A percentile compares a stretch with the other conserved stretches of the same genome.
phyloP scores from a whole-genome alignment of 768 basidiomycete genomes.

The Phlegmacium glaucopus region DNA sequence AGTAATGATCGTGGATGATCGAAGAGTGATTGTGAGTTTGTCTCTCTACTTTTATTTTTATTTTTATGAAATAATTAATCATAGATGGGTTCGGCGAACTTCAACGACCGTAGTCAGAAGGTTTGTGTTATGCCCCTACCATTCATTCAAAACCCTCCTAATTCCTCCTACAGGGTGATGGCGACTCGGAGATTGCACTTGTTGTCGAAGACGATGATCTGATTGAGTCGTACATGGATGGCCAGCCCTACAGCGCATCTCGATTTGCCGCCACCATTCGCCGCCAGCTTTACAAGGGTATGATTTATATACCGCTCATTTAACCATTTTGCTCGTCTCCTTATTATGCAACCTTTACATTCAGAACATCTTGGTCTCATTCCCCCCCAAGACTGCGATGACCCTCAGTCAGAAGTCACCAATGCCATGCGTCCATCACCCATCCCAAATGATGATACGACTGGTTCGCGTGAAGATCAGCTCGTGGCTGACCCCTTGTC shows the following conservation, averaged over 20 bases:
- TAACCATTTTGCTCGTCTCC: no score
- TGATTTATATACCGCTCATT: conserved; percentile 12
- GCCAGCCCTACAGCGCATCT: conserved; percentile 63
- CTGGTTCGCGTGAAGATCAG: conserved; percentile 48
- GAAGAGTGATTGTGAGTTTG: conserved; percentile 81
- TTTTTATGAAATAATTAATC: background rate
- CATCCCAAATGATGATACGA: conserved; percentile 64
- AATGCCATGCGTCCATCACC: conserved; percentile 84
- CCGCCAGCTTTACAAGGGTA: conserved; percentile 80
- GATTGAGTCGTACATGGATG: conserved; percentile 76
- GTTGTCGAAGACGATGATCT: conserved; percentile 87
- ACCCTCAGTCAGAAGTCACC: conserved; percentile 30
- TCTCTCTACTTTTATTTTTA: conserved; percentile 23
- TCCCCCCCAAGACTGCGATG: conserved; percentile 56
- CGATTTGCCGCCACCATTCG: conserved; percentile 85
- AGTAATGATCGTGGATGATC: conserved; percentile 94
- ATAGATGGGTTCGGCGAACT: conserved; percentile 91
- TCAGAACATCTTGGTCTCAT: conserved; percentile 88
- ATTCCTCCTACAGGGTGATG: conserved; percentile 74
- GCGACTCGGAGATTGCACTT: conserved; percentile 92
- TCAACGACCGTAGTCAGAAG: conserved; percentile 86
- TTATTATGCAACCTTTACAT: conserved; percentile 3
- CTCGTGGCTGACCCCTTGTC: conserved; percentile 78
- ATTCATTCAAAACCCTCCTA: background rate
- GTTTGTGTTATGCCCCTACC: conserved; percentile 23